Evolutionary conservation across 805 yeast genomes (phyloP), one percentile per base, ranked within the genome.

Genomic region (Barnettozyma californica): DNA sequence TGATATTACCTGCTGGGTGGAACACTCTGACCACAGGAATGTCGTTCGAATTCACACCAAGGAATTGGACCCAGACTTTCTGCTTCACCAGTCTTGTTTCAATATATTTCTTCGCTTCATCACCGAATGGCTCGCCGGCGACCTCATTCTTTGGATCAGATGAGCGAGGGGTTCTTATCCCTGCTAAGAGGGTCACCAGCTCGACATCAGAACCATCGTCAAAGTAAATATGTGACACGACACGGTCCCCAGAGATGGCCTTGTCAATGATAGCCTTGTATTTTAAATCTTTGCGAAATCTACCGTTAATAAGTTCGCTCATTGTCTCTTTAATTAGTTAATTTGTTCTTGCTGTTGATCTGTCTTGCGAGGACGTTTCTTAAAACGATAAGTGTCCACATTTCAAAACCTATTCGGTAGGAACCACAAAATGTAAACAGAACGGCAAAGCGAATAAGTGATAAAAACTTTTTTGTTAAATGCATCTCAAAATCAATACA

Each of bases 1-100:
- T 80, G 57, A 87, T 81, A 52, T 82, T 81, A 16, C 95, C 95
- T 5, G 86, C 84, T 29, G 95, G 88, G 60, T 86, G 92, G 47
- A 71, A 61, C 34, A 87, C 64, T 43, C 76, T 67, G 18, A 75
- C 86, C 47, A 83, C 69, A 9, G 83, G 76, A 25, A 81, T 75
- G 10, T 86, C 87, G n/a, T 74, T 66, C 45, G 82, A 76, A 39
- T 76, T 76, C 53, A 75, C 78, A 31, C 90, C 92, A 31, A 84
- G 53, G 50, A 86, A 68, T 2, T 73, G 64, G 23, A 81, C 77
- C 47, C 76, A 75, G 31, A 83, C 81, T 41, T 75, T 73, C 49
- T 84, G 78, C 45, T 82, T 81, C 53, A 84, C 72, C 37, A 88
- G 70, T 55, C 86, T 76, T 19, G 74, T 65, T 54, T 83, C 89